Conservation (phyloP, 768 basidiomycete species). For the Mycena galopus region DNA sequence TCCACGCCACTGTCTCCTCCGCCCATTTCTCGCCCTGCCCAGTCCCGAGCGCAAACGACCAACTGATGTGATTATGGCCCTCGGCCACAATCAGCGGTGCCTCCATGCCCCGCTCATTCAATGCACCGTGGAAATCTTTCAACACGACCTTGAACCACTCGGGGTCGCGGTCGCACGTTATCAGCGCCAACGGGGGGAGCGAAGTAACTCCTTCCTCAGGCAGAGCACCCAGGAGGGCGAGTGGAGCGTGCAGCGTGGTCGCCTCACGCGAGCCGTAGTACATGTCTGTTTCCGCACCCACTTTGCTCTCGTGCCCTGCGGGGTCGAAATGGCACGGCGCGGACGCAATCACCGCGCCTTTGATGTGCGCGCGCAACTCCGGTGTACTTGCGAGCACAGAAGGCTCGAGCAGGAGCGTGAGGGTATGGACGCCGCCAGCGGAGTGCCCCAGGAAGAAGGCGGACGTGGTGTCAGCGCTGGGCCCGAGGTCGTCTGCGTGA, state of each 20-base stretch:
- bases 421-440: neutral
- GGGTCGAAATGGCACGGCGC: neutral
- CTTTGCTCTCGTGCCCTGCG: neutral
- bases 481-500: slow-evolving; percentile 48
- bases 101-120: neutral
- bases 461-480: slow-evolving; percentile 40
- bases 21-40: slow-evolving; percentile 29
- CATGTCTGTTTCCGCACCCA: neutral
- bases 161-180: slow-evolving; percentile 5
- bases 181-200: neutral
- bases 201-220: neutral
- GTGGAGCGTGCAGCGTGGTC: neutral
- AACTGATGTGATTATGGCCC: slow-evolving; percentile 26
- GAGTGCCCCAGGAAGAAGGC: neutral
- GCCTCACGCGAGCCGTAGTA: neutral
- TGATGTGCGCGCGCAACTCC: neutral
- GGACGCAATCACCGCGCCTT: neutral
- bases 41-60: slow-evolving; percentile 6
- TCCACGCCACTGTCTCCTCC: slow-evolving; percentile 22
- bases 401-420: neutral
- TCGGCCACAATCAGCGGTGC: neutral
- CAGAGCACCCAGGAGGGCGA: neutral
- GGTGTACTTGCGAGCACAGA: neutral
- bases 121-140: neutral
- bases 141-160: slow-evolving; percentile 10